Base-by-base conservation (phyloP, 441 rosid genomes). In the Croton laevigatus region DNA sequence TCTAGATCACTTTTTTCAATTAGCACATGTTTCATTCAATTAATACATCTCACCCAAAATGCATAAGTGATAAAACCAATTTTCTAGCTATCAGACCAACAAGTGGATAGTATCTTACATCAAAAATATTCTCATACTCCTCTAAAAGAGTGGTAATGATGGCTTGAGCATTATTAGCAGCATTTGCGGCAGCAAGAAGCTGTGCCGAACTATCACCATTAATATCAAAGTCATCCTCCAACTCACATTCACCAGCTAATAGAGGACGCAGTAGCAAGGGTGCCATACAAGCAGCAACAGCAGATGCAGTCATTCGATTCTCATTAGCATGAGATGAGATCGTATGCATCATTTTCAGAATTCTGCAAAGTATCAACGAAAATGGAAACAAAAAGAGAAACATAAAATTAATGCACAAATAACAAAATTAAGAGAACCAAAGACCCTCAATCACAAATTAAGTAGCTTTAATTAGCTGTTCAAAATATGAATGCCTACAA, bases 271-370 rank as follows among this genome's bases (percentile, higher is more conserved):
- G 74, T 59, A 95, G 91, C 81, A 95, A 83, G 69, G 99, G 99
- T 66, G 99, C 98, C 99, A 93, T 95, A 91, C 99, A 95, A 75
- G 97, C 98, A 82, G 98, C 97, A 75, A 95, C 98, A 68, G 99
- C 99, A 76, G 97, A 89, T 74, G 97, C 84, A 80, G 83, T 88
- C 98, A 93, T 95, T 76, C 99, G 85, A 80, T 95, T 95, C 82
- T 93, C 98, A 73, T 81, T 87, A 83, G 96, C 82, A 86, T 88
- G 86, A 73, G 93, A 85, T 51, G 98, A 84, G 62, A 95, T 75
- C 38, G 85, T 79, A 77, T 86, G 91, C 97, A 96, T 93, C 98
- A 90, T 90, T 86, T 89, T 93, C 82, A 93, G 83, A 73, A 96
- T 84, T 86, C 99, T 96, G 90, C 73, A 80, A 64, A 79, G 73